These are phyloP conservation scores for Solanum ossicruentum DNA, from an alignment of 257 asterid species.

Conservation along the genomic window DNA sequence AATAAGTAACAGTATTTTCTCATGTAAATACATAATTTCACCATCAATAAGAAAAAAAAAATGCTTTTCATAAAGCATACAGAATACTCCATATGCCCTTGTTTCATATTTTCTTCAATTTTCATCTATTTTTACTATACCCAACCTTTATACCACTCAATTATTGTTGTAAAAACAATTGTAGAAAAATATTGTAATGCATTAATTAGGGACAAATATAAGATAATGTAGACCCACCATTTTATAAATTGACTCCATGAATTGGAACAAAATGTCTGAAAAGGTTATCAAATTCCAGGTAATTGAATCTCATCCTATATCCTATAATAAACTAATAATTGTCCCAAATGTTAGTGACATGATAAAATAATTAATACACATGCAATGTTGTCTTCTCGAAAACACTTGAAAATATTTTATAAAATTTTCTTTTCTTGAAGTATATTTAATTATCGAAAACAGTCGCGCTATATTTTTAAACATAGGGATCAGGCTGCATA, in stretches of 20 bases:
- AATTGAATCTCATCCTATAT: not conserved
- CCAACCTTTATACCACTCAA: not conserved
- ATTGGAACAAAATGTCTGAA: not conserved
- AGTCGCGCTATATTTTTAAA: too few relatives aligned
- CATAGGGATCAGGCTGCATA: too few relatives aligned
- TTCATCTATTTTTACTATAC: too few relatives aligned
- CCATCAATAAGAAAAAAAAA: too few relatives aligned
- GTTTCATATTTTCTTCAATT: too few relatives aligned
- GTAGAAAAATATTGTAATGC: not conserved
- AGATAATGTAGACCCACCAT: not conserved
- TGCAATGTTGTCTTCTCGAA: not conserved
- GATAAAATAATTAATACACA: not conserved
- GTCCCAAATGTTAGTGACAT: not conserved
- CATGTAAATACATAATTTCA: too few relatives aligned
- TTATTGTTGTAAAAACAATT: not conserved
- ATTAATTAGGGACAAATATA: not conserved
- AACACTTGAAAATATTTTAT: not conserved
- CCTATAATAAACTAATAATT: not conserved
- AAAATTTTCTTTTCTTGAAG: not conserved
- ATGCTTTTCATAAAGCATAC: too few relatives aligned
- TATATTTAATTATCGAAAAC: not conserved
- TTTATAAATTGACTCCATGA: not conserved
- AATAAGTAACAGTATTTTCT: too few relatives aligned
- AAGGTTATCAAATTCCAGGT: not conserved
- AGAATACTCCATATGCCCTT: too few relatives aligned